A percentile compares a stretch with the other conserved stretches of the same genome.
phyloP scores from a whole-genome alignment of 495 filamentous ascomycete species.

The Cryomyces antarcticus region DNA sequence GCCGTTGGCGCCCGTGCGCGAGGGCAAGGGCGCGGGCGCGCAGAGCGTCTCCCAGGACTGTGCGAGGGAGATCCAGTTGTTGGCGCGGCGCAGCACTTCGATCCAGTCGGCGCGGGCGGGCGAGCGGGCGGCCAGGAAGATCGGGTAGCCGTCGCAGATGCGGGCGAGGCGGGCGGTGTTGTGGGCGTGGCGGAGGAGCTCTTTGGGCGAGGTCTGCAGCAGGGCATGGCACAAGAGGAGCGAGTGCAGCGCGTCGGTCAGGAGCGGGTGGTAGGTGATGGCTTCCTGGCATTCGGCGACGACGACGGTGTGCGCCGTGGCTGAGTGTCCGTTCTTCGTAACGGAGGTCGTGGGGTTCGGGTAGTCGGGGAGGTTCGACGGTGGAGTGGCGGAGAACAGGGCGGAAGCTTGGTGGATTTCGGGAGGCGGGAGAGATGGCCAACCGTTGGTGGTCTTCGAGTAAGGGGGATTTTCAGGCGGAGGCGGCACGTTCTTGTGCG shows the following conservation, averaged over 20 bases:
- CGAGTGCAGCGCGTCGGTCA: constrained; percentile 55
- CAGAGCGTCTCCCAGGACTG: constrained; percentile 51
- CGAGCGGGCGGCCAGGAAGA: constrained; percentile 52
- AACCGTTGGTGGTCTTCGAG: constrained; percentile 6
- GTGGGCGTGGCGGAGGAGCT: constrained; percentile 53
- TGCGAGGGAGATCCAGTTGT: constrained; percentile 43
- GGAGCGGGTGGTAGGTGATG: constrained; percentile 58
- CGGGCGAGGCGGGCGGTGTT: constrained; percentile 58
- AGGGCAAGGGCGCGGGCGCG: constrained; percentile 41
- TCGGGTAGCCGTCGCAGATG: constrained; percentile 57
- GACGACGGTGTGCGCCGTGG: constrained; percentile 5
- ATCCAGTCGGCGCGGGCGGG: constrained; percentile 62
- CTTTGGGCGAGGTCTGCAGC: constrained; percentile 50
- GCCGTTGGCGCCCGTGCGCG: constrained; percentile 11
- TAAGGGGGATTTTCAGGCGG: not conserved
- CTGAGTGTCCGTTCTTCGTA: constrained; percentile 2
- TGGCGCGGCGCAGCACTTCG: constrained; percentile 42
- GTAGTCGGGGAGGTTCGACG: constrained; percentile 17
- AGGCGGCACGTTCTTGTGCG: constrained; percentile 6
- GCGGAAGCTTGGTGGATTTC: constrained; percentile 19
- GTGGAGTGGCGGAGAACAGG: constrained; percentile 19
- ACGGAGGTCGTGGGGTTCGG: constrained; percentile 5
- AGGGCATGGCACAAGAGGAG: constrained; percentile 54
- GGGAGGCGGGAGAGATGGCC: constrained; percentile 18
- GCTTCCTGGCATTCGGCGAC: constrained; percentile 34